These are phyloP conservation scores for Pharus latifolius DNA, from an alignment of 176 grass and related monocot species.

Conservation along the genomic window DNA sequence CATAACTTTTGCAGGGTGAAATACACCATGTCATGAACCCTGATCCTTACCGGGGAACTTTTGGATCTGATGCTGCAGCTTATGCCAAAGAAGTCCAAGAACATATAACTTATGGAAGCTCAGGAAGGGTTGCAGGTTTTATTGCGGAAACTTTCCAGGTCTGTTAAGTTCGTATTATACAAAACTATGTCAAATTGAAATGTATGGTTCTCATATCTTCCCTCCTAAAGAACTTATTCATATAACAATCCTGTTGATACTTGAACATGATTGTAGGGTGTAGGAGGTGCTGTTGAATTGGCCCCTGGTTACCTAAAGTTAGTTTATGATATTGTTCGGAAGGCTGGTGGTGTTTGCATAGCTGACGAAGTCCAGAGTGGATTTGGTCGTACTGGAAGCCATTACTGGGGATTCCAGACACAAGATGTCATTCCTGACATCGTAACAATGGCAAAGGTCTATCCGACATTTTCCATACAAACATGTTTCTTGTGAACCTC, in stretches of 20 bases:
- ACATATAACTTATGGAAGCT: slow-evolving; percentile 73
- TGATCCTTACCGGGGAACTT: slow-evolving; percentile 74
- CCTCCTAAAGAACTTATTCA: neutral
- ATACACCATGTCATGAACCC: slow-evolving; percentile 99
- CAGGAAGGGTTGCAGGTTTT: slow-evolving; percentile 87
- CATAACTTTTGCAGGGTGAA: slow-evolving; percentile 56
- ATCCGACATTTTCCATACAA: neutral
- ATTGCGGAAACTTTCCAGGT: slow-evolving; percentile 99
- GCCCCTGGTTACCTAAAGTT: slow-evolving; percentile 89
- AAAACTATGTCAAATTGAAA: neutral
- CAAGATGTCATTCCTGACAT: slow-evolving; percentile 86
- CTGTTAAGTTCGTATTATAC: neutral
- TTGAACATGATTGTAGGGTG: slow-evolving; percentile 40
- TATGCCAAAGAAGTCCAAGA: slow-evolving; percentile 90
- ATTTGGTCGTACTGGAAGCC: slow-evolving; percentile 86
- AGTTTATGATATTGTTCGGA: slow-evolving; percentile 71
- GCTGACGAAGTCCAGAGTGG: slow-evolving; percentile 98
- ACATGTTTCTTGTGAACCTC: neutral
- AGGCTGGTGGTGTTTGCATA: slow-evolving; percentile 89
- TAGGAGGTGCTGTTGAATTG: slow-evolving; percentile 82
- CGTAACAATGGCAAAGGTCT: slow-evolving; percentile 95
- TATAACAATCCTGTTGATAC: slow-evolving; percentile 5
- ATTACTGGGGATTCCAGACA: slow-evolving; percentile 97
- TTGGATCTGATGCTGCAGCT: slow-evolving; percentile 55
- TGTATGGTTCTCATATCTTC: neutral